phyloP scores from a whole-genome alignment of 1,139 yeast species.

The Sugiyamaella novakii region DNA sequence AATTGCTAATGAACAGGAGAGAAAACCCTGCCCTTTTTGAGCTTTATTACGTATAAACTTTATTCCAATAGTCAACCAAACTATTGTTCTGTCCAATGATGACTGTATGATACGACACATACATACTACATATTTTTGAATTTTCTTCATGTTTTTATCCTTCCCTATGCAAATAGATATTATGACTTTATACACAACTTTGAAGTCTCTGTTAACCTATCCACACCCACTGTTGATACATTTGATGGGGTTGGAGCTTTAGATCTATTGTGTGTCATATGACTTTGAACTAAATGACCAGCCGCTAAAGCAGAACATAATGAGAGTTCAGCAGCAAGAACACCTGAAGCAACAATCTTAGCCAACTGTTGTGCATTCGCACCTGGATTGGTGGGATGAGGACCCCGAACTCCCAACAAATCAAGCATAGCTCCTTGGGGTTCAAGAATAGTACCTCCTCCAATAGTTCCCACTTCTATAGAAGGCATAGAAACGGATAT shows the following conservation, averaged over 20 bases:
- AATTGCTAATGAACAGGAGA: background rate
- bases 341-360: conserved; percentile 91
- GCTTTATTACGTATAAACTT: background rate
- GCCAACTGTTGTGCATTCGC: conserved; percentile 94
- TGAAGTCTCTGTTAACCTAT: conserved; percentile 67
- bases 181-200: conserved; percentile 62
- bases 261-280: conserved; percentile 83
- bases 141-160: conserved; percentile 1
- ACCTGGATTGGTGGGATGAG: conserved; percentile 93
- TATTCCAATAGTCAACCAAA: no score
- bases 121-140: background rate
- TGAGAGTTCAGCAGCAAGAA: conserved; percentile 94
- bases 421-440: conserved; percentile 98
- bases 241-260: conserved; percentile 51
- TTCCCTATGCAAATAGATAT: conserved; percentile 4
- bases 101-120: background rate
- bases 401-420: conserved; percentile 91
- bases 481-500: conserved; percentile 98
- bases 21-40: background rate
- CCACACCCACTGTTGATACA: conserved; percentile 47
- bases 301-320: conserved; percentile 95
- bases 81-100: no score
- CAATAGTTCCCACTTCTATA: conserved; percentile 98
- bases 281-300: conserved; percentile 97
- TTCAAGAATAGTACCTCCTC: conserved; percentile 97